Conservation (phyloP, 768 basidiomycete species). For the Boletus patriciae region DNA sequence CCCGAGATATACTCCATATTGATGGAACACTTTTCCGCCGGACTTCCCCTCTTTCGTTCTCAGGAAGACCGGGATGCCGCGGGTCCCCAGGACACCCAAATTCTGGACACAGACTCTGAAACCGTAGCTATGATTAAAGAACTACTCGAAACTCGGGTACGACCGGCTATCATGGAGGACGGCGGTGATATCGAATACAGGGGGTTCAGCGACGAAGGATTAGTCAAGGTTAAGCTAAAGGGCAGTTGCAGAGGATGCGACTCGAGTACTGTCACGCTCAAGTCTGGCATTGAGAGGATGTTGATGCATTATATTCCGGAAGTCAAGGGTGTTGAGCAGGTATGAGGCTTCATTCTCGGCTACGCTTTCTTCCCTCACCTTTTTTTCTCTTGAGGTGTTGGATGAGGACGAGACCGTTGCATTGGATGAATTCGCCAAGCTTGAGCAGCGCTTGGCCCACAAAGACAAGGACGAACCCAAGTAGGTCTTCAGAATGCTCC, state of each 20-base stretch:
- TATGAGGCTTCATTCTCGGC: slow-evolving; percentile 24
- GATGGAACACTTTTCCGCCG: slow-evolving; percentile 98
- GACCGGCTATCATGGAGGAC: slow-evolving; percentile 98
- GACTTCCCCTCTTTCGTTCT: slow-evolving; percentile 79
- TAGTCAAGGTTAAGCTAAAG: slow-evolving; percentile 89
- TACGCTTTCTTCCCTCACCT: slow-evolving; percentile 7
- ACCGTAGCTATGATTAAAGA: slow-evolving; percentile 99
- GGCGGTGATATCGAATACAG: slow-evolving; percentile 97
- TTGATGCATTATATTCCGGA: slow-evolving; percentile 98
- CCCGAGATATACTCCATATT: slow-evolving; percentile 94
- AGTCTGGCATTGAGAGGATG: slow-evolving; percentile 98
- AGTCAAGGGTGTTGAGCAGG: slow-evolving; percentile 90
- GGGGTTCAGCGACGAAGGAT: slow-evolving; percentile 80
- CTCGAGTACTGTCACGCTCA: slow-evolving; percentile 92
- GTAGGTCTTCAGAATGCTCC: slow-evolving; percentile 37
- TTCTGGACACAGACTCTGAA: slow-evolving; percentile 93
- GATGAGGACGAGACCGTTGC: slow-evolving; percentile 90
- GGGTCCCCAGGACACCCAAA: slow-evolving; percentile 90
- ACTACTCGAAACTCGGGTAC: slow-evolving; percentile 87
- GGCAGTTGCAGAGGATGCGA: slow-evolving; percentile 96
- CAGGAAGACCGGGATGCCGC: slow-evolving; percentile 77
- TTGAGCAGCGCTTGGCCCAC: slow-evolving; percentile 65
- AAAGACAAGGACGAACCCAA: slow-evolving; percentile 45
- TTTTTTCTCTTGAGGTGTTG: slow-evolving; percentile 55
- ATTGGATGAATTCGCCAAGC: slow-evolving; percentile 83